Percentiles rank a stretch among this genome's conserved stretches.
phyloP scores from a whole-genome alignment of 2,329 filamentous ascomycete genomes.

The Waltergamsia citrina region DNA sequence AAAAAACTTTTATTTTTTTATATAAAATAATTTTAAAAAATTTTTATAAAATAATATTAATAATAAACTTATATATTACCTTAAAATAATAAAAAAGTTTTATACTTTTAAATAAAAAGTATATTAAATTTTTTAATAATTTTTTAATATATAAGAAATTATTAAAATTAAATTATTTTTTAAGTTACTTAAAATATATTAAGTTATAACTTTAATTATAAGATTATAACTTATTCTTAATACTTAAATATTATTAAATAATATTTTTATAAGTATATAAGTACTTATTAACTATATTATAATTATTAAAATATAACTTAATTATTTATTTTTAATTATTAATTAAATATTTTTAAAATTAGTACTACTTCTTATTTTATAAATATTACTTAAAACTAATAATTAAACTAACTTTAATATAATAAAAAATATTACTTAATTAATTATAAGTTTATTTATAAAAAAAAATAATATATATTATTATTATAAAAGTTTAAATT shows the following conservation, averaged over 20 bases:
- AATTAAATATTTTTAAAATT: neutral
- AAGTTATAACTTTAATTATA: neutral
- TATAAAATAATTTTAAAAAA: neutral
- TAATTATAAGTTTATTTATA: neutral
- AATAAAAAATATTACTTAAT: too few relatives aligned
- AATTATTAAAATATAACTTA: neutral
- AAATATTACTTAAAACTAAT: too few relatives aligned
- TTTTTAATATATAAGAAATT: neutral
- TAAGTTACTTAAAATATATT: too few relatives aligned
- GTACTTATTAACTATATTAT: neutral
- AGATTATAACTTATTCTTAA: too few relatives aligned
- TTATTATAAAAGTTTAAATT: slow-evolving; percentile 1
- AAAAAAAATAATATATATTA: neutral
- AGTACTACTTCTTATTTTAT: too few relatives aligned
- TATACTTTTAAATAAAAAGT: too few relatives aligned
- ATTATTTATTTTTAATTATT: neutral
- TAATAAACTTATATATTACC: neutral
- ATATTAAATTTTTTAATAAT: neutral
- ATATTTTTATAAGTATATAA: neutral
- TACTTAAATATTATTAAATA: too few relatives aligned
- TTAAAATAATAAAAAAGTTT: too few relatives aligned
- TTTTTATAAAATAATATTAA: neutral
- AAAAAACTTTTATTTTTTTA: too few relatives aligned
- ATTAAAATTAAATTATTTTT: neutral
- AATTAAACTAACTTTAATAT: too few relatives aligned